Conservation (phyloP, 768 basidiomycete genomes). For the Mycena vulgaris region DNA sequence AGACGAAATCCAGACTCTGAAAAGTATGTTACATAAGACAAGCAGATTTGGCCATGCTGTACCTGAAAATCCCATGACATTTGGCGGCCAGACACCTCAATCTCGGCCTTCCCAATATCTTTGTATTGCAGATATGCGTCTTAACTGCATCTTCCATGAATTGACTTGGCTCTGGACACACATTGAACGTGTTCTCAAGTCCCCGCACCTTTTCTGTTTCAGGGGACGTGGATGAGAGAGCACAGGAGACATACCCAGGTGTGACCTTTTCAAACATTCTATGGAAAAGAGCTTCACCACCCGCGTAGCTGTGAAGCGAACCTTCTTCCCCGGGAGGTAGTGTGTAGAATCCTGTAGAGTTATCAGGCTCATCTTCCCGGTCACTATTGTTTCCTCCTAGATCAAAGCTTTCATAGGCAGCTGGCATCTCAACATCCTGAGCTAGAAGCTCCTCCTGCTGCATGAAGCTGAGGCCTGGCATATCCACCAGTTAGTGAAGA, state of each 20-base stretch:
- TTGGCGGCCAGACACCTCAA: too few relatives aligned
- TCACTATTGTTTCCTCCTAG: not conserved
- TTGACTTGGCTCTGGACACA: not conserved
- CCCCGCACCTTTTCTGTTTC: not conserved
- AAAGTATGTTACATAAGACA: too few relatives aligned
- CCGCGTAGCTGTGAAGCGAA: not conserved
- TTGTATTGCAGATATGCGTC: not conserved
- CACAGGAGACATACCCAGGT: not conserved
- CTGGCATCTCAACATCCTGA: too few relatives aligned
- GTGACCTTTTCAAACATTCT: not conserved
- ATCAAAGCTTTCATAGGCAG: not conserved
- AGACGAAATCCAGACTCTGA: too few relatives aligned
- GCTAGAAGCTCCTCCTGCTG: not conserved
- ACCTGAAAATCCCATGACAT: too few relatives aligned
- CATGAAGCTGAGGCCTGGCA: not conserved
- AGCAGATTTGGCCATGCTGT: too few relatives aligned
- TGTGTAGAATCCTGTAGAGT: not conserved
- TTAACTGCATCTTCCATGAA: not conserved
- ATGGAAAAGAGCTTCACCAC: not conserved
- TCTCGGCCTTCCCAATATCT: not conserved
- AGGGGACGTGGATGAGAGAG: not conserved
- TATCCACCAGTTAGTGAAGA: not conserved
- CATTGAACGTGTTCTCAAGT: not conserved
- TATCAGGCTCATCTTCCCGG: not conserved
- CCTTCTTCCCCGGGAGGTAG: not conserved